These are phyloP conservation scores for Tremella fuciformis DNA, from an alignment of 768 basidiomycete genomes.

Conservation along the genomic window DNA sequence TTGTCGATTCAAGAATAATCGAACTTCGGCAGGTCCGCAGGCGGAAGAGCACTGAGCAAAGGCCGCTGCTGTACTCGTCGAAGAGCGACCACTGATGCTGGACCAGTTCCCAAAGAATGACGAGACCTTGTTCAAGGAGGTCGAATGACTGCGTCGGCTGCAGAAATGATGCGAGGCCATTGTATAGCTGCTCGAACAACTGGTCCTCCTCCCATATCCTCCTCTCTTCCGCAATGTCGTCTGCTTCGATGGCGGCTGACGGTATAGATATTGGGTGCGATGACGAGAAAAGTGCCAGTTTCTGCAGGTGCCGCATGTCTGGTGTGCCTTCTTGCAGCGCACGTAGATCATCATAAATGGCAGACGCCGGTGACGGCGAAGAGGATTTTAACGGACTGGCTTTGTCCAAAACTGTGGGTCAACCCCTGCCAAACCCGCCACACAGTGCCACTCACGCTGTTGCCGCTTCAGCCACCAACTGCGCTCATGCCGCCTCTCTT, in stretches of 20 bases:
- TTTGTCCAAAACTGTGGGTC: constrained; percentile 57
- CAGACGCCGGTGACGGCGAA: constrained; percentile 50
- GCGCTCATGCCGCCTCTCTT: constrained; percentile 66
- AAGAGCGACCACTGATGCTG: constrained; percentile 69
- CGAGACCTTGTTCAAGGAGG: constrained; percentile 59
- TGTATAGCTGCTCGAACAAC: constrained; percentile 68
- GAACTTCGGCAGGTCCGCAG: constrained; percentile 70
- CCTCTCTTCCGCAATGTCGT: constrained; percentile 21
- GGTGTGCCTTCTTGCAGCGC: constrained; percentile 60
- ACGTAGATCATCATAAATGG: constrained; percentile 61
- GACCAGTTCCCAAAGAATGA: constrained; percentile 78
- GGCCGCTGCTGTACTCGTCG: constrained; percentile 74
- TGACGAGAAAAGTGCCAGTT: constrained; percentile 56
- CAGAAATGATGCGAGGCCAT: constrained; percentile 64
- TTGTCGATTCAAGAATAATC: constrained; percentile 58
- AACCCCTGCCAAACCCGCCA: constrained; percentile 1
- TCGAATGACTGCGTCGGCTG: constrained; percentile 53
- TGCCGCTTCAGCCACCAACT: constrained; percentile 83
- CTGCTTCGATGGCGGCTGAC: constrained; percentile 9
- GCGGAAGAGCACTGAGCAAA: constrained; percentile 68
- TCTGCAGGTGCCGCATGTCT: constrained; percentile 62
- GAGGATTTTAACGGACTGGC: constrained; percentile 56
- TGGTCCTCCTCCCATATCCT: constrained; percentile 73
- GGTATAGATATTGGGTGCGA: constrained; percentile 25
- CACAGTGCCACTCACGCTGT: constrained; percentile 58